Percentiles rank a stretch among this genome's conserved stretches.
These are phyloP conservation scores for Conticribra weissflogii DNA, from an alignment of 108 stramenopile species.

Conservation along the genomic window DNA sequence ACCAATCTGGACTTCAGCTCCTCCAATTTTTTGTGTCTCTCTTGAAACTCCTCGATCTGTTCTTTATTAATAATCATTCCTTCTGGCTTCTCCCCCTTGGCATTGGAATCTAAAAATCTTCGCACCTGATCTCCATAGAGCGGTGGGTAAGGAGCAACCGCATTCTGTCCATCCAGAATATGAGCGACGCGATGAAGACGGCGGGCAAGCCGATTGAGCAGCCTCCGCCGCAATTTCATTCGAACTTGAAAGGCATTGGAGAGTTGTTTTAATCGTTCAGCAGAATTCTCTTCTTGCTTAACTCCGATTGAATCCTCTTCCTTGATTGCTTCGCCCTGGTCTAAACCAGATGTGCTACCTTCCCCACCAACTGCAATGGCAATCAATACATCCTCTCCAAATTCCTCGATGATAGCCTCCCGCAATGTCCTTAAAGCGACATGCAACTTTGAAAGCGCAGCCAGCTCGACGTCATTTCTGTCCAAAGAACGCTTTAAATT, in stretches of 20 bases:
- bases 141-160: slow-evolving; percentile 26
- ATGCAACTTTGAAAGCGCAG: slow-evolving; percentile 39
- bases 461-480: slow-evolving; percentile 42
- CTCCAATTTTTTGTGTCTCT: slow-evolving; percentile 4
- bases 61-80: slow-evolving; percentile 10
- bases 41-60: slow-evolving; percentile 23
- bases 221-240: slow-evolving; percentile 70
- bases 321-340: not conserved
- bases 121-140: slow-evolving; percentile 41
- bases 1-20: slow-evolving; percentile 8
- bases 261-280: slow-evolving; percentile 37
- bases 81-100: slow-evolving; percentile 5
- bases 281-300: not conserved
- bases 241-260: slow-evolving; percentile 66
- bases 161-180: slow-evolving; percentile 58
- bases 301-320: not conserved
- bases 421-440: slow-evolving; percentile 16
- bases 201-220: slow-evolving; percentile 72
- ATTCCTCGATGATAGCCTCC: slow-evolving; percentile 20
- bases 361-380: slow-evolving; percentile 18
- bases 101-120: slow-evolving; percentile 5
- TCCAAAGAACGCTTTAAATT: slow-evolving; percentile 31
- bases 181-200: slow-evolving; percentile 71
- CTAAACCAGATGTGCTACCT: not conserved
- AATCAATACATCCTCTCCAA: slow-evolving; percentile 38